Percentiles rank a stretch among this genome's conserved stretches.
These are phyloP conservation scores for Filobasidium uniguttulatum DNA, from an alignment of 1,284 basidiomycete species.

Conservation along the genomic window DNA sequence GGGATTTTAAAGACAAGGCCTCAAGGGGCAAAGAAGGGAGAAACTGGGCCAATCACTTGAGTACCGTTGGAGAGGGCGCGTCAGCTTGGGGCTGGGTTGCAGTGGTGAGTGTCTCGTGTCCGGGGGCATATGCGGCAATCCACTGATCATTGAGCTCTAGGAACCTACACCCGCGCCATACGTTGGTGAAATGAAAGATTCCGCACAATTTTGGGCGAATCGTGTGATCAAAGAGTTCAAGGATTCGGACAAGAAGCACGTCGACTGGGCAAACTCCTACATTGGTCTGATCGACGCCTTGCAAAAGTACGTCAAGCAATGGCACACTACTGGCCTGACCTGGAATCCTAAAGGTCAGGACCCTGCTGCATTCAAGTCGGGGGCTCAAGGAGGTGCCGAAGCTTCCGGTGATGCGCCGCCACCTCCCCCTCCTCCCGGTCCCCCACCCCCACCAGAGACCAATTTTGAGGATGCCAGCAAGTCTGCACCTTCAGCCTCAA, in stretches of 20 bases:
- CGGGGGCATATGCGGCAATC: neutral
- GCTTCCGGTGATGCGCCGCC: slow-evolving; percentile 37
- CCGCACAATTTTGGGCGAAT: slow-evolving; percentile 80
- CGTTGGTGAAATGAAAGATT: slow-evolving; percentile 74
- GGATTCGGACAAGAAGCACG: slow-evolving; percentile 79
- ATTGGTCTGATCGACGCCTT: slow-evolving; percentile 59
- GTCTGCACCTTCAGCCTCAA: slow-evolving; percentile 34
- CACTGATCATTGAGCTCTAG: slow-evolving; percentile 36
- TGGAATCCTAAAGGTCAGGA: slow-evolving; percentile 64
- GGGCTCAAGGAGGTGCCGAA: slow-evolving; percentile 26
- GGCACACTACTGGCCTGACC: slow-evolving; percentile 70
- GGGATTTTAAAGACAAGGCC: slow-evolving; percentile 67
- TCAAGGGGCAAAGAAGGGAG: slow-evolving; percentile 51
- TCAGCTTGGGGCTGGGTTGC: slow-evolving; percentile 86
- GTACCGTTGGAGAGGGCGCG: slow-evolving; percentile 66
- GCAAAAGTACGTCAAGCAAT: slow-evolving; percentile 70
- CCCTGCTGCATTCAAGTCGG: slow-evolving; percentile 19
- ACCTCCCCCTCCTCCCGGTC: slow-evolving; percentile 47
- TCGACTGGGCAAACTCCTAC: slow-evolving; percentile 75
- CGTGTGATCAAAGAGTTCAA: slow-evolving; percentile 86
- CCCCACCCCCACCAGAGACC: slow-evolving; percentile 37
- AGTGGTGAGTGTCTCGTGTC: slow-evolving; percentile 42
- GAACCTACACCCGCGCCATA: slow-evolving; percentile 69
- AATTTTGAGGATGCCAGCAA: neutral
- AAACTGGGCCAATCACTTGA: slow-evolving; percentile 70